phyloP scores from a whole-genome alignment of 2,329 filamentous ascomycete genomes.

The Phyllosticta citribraziliensis region DNA sequence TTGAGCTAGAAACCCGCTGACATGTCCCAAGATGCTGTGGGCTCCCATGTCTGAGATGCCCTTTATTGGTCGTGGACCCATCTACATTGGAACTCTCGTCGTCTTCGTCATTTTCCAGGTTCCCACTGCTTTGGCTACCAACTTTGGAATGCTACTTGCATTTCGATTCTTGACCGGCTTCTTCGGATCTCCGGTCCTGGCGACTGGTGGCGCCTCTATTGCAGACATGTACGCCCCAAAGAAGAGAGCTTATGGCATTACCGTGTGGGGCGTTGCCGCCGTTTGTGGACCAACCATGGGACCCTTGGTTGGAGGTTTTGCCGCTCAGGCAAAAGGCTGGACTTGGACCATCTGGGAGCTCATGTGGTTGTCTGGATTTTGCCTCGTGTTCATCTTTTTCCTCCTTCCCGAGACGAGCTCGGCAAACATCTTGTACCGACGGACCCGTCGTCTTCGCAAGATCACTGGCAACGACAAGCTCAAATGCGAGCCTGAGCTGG shows the following conservation, averaged over 20 bases:
- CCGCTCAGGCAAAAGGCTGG: conserved; percentile 29
- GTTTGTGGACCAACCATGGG: conserved; percentile 35
- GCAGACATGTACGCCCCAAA: conserved; percentile 34
- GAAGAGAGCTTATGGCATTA: conserved; percentile 31
- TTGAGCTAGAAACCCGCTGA: not conserved
- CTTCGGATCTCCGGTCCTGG: conserved; percentile 36
- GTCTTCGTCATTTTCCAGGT: conserved; percentile 41
- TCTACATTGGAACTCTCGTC: conserved; percentile 35
- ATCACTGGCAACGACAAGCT: conserved; percentile 30
- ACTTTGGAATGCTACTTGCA: conserved; percentile 42
- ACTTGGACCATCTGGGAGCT: conserved; percentile 35
- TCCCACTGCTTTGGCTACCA: conserved; percentile 34
- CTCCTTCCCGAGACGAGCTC: conserved; percentile 32
- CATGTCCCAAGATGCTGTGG: conserved; percentile 21
- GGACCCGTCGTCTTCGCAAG: conserved; percentile 30
- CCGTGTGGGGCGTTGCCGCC: conserved; percentile 32
- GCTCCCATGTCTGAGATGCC: conserved; percentile 41
- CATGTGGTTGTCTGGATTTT: conserved; percentile 31
- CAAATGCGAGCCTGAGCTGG: conserved; percentile 32
- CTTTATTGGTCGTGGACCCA: conserved; percentile 34
- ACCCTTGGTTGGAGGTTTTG: conserved; percentile 34
- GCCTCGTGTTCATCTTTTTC: conserved; percentile 29
- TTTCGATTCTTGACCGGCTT: conserved; percentile 43
- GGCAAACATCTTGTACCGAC: conserved; percentile 33
- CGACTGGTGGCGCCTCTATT: conserved; percentile 37